Base-by-base conservation (phyloP, 140 eudicot genomes). In the Ambrosia hybrid region DNA sequence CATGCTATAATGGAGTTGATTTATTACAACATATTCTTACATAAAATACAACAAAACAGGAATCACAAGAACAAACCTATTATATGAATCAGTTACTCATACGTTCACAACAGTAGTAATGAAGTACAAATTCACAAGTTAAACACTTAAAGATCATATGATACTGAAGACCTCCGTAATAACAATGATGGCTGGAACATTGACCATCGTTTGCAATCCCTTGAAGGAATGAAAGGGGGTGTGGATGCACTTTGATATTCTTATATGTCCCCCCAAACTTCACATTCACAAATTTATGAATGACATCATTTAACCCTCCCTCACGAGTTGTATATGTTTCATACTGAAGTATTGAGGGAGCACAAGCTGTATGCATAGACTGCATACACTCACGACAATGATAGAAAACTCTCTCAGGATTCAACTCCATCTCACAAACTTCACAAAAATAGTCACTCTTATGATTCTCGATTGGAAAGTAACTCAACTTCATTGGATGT, bases 191-290 rank as follows among this genome's bases (percentile, higher is more conserved):
- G 3, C 1, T 11, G 7, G 15, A 60, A 8, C 51, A 61, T 4
- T 13, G 0, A 43, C 58, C 62, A 65, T 66, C 73, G 36, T 48
- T 5, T 61, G 1, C 48, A 61, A 36, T 1, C 48, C 67, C 67
- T 61, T 61, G 67, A 34, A 4, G 4, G 48, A 61, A 61, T 6
- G 67, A 61, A 12, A 61, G 67, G 1, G 67, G 67, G 48, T 61
- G 67, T 36, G 4, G 26, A 34, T 61, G 67, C 4, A 61, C 2
- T 12, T 34, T 6, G 12, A 4, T 33, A 36, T 61, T 61, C 1
- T 3, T 36, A 61, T 34, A 61, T 61, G 67, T 61, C 17, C 48
- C 67, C 48, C 67, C 67, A 61, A 61, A 61, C 67, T 61, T 61
- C 48, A 61, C 67, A 30, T 61, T 34, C 5, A 46, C 51, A 9